A percentile compares a stretch with the other conserved stretches of the same genome.
Evolutionary conservation across 805 yeast species (phyloP).

Genomic region (Wickerhamomyces rabaulensis): DNA sequence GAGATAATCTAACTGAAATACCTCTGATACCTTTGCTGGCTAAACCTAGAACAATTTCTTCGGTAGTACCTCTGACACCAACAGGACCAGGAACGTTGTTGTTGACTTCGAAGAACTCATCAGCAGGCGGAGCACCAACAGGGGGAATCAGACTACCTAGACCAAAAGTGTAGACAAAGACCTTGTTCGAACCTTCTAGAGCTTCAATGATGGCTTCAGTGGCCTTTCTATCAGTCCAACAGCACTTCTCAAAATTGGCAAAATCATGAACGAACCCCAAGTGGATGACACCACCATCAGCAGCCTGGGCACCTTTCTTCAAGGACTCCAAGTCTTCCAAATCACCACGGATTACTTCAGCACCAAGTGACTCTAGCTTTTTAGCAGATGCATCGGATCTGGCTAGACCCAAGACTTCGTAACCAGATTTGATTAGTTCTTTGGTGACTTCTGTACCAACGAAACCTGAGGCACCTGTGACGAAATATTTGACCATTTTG

Average conservation of each 20-base stretch:
- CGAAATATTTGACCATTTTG: conserved; percentile 25
- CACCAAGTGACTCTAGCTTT: conserved; percentile 23
- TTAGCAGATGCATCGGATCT: conserved; percentile 28
- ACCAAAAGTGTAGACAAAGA: conserved; percentile 26
- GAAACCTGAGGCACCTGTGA: conserved; percentile 34
- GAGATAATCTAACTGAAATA: conserved; percentile 27
- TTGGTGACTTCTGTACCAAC: conserved; percentile 24
- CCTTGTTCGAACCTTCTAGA: conserved; percentile 25
- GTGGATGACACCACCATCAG: conserved; percentile 35
- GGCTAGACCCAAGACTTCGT: conserved; percentile 27
- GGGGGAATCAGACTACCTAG: conserved; percentile 6
- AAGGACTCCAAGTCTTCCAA: conserved; percentile 26
- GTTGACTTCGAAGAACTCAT: conserved; percentile 2
- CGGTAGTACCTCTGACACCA: conserved; percentile 12
- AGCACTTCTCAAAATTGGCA: conserved; percentile 13
- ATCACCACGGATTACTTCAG: conserved; percentile 25
- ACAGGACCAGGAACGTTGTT: not conserved
- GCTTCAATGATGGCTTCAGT: conserved; percentile 25
- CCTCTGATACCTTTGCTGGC: conserved; percentile 25
- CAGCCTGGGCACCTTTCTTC: conserved; percentile 21
- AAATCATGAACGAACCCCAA: conserved; percentile 32
- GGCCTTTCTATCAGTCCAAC: conserved; percentile 25
- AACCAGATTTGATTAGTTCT: conserved; percentile 21
- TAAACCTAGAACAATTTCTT: conserved; percentile 11
- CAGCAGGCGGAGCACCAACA: conserved; percentile 7